These are phyloP conservation scores for Fagopyrum homotropicum DNA, from an alignment of 148 eudicot genomes.

Conservation along the genomic window DNA sequence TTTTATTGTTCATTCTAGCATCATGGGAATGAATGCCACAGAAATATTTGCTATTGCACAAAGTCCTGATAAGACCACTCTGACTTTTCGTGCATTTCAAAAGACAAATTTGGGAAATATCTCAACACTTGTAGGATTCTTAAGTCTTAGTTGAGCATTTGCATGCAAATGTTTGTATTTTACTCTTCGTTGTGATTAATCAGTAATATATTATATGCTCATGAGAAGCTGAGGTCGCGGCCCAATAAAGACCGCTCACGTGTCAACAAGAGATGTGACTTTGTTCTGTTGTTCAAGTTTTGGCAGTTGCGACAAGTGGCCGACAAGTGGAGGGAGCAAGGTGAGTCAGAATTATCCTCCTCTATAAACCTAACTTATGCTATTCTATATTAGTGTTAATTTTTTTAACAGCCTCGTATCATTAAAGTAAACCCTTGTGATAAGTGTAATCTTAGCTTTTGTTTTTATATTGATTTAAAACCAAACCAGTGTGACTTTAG, in stretches of 20 bases:
- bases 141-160: not conserved
- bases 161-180: not conserved
- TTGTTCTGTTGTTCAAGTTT: not conserved
- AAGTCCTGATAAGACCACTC: not conserved
- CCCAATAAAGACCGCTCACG: constrained; percentile 22
- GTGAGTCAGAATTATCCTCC: constrained; percentile 28
- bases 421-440: constrained; percentile 30
- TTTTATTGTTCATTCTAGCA: not conserved
- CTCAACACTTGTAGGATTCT: not conserved
- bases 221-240: not conserved
- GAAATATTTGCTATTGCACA: not conserved
- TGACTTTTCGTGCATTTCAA: not conserved
- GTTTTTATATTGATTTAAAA: constrained; percentile 23
- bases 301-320: constrained; percentile 35
- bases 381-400: constrained; percentile 23
- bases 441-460: constrained; percentile 26
- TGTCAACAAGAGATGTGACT: constrained; percentile 19
- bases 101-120: not conserved
- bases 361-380: constrained; percentile 5
- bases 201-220: not conserved
- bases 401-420: constrained; percentile 35
- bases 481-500: constrained; percentile 31
- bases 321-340: constrained; percentile 37
- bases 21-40: not conserved
- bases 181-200: not conserved